Base-by-base conservation (phyloP, 2,329 filamentous ascomycete species). In the Apiospora malaysiana region DNA sequence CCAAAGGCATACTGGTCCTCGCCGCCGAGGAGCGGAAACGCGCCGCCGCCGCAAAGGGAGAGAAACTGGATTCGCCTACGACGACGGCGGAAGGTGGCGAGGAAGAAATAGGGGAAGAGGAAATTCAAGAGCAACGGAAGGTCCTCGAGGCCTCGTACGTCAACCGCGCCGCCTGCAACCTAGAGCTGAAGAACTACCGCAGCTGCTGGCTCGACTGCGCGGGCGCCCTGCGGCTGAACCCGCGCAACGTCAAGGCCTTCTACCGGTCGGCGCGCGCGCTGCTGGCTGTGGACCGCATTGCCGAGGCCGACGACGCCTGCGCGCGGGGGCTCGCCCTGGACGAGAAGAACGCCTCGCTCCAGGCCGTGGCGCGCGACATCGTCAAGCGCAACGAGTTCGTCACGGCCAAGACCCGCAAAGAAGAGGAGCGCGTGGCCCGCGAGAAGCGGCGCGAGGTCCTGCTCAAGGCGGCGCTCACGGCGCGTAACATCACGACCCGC, bases 151-250 rank as follows among this genome's bases (percentile, higher is more conserved):
- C 90, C 1, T 91, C 94, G 72, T 91, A 95, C 80, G 89, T 92
- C 73, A 99, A 99, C 82, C 91, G 96, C 72, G 95, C 95, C 0
- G 90, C 97, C 40, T 97, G 94, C 82, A 93, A 98, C 80, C 86
- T 99, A 72, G 92, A 94, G 81, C 87, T 98, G 74, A 89, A 90
- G 79, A 99, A 99, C 84, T 96, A 95, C 83, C 91, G 95, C 74
- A 92, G 90, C 73, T 94, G 93, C 82, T 97, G 92, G 77, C 87
- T 92, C 66, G 96, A 98, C 85, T 96, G 95, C 81, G 93, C 92
- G 2, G 87, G 90, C 9, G 92, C 93, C 1, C 87, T 99, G 72
- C 89, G 90, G 49, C 85, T 98, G 71, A 97, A 98, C 82, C 88
- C 91, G 3, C 81, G 80, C 68, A 98, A 97, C 80, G 81, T 97